Base-by-base conservation (phyloP, 2,329 filamentous ascomycete species). In the Penicillium corylophilum region DNA sequence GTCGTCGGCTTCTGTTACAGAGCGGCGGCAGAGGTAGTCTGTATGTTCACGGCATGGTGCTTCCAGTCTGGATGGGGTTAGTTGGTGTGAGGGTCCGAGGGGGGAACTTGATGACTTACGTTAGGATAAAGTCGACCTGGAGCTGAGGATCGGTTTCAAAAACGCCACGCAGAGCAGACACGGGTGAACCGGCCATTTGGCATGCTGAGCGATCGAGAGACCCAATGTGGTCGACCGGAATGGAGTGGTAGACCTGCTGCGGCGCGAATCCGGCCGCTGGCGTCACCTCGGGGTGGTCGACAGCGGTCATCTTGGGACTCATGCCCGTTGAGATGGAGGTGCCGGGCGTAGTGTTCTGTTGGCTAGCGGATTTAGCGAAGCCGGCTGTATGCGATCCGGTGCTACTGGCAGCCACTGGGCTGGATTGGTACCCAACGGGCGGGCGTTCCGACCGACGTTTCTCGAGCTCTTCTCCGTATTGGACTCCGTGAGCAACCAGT, bases 1-100 rank as follows among this genome's bases (percentile, higher is more conserved):
- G 57, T 87, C 86, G 47, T 81, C 77, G 49, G 84, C 71, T 59
- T 81, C 74, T 44, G 76, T 72, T 56, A 77, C 53, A 46, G 76
- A 72, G 75, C 91, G 85, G 83, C 95, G 95, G 79, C 94, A 97
- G 46, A 92, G 90, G 69, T 87, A 88, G 78, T 96, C 92, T 72
- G 95, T 72, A 43, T 72, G 70, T 51, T 69, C 68, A 31, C 70
- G 70, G 50, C 70, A 73, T 0, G 70, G 70, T 5, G 61, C 61
- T 88, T 89, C 87, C 80, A 81, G 64, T 59, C 72, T 83, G 72
- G 57, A 20, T 44, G 42, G 16, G 16, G 6, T 46, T 31, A 46
- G 38, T 4, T 40, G 13, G 6, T 36, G 2, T 22, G 26, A 8
- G 26, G 26, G 8, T n/a, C 20, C n/a, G 15, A 29, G 13, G n/a